phyloP scores from a whole-genome alignment of 495 filamentous ascomycete genomes.

The Talaromyces borbonicus region DNA sequence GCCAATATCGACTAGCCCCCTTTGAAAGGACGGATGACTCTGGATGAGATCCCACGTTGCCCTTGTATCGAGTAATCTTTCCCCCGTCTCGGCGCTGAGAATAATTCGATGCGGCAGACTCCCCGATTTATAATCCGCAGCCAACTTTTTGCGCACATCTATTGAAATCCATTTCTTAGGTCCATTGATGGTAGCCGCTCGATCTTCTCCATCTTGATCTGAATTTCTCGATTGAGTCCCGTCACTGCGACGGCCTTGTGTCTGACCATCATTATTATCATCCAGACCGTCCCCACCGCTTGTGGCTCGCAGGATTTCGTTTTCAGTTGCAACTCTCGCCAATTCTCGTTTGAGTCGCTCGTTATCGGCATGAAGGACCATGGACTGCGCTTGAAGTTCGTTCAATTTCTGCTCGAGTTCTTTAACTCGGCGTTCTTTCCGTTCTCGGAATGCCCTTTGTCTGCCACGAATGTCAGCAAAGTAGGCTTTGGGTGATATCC shows the following conservation, averaged over 20 bases:
- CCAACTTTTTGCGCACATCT: conserved; percentile 43
- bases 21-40: conserved; percentile 65
- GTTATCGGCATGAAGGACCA: conserved; percentile 57
- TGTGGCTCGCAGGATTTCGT: conserved; percentile 86
- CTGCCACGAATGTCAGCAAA: conserved; percentile 40
- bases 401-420: conserved; percentile 84
- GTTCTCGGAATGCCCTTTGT: conserved; percentile 92
- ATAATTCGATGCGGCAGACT: conserved; percentile 60
- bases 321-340: conserved; percentile 73
- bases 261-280: no score
- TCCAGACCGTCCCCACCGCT: conserved; percentile 12
- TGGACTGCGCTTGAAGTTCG: conserved; percentile 51
- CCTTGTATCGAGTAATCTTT: conserved; percentile 65
- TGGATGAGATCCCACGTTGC: conserved; percentile 92
- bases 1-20: conserved; percentile 75
- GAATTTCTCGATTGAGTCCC: no score
- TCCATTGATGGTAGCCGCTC: conserved; percentile 39
- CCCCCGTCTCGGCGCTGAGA: conserved; percentile 53
- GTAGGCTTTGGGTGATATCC: no score
- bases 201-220: no score
- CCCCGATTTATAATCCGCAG: conserved; percentile 15
- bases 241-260: no score
- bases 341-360: conserved; percentile 76
- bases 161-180: conserved; percentile 66
- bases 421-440: conserved; percentile 88